Percentiles rank a stretch among this genome's conserved stretches.
phyloP scores from a whole-genome alignment of 2,329 filamentous ascomycete genomes.

The Colletotrichum musicola region DNA sequence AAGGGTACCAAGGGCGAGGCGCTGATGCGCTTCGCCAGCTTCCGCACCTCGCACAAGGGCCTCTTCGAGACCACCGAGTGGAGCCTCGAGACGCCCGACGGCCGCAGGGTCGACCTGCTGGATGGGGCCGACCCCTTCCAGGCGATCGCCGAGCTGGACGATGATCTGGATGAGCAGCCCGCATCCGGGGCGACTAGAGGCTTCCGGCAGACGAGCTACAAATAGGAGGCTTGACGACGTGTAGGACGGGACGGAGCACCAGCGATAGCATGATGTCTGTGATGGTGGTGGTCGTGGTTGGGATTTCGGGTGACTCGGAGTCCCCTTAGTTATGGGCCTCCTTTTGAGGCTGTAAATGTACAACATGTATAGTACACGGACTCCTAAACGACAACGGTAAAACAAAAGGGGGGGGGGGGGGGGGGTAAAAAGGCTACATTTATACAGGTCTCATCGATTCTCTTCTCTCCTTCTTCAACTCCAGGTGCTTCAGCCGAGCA shows the following conservation, averaged over 20 bases:
- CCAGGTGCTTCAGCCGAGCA: conserved; percentile 64
- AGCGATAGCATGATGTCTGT: too few species aligned
- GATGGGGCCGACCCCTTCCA: conserved; percentile 78
- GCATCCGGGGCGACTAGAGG: conserved; percentile 55
- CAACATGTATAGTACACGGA: conserved; percentile 54
- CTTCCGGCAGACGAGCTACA: conserved; percentile 62
- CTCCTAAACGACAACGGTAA: conserved; percentile 40
- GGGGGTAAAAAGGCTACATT: conserved; percentile 6
- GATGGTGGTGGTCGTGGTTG: conserved; percentile 25
- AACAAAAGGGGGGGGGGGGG: conserved; percentile 13
- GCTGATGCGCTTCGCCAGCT: conserved; percentile 84
- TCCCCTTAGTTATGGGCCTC: conserved; percentile 33
- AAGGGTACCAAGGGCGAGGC: conserved; percentile 80
- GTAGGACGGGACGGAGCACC: too few species aligned
- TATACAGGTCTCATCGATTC: conserved; percentile 43
- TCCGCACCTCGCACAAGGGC: conserved; percentile 70
- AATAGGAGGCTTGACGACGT: conserved; percentile 38
- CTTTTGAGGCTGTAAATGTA: conserved; percentile 40
- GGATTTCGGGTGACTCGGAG: conserved; percentile 23
- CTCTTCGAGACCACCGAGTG: conserved; percentile 91
- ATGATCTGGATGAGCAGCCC: conserved; percentile 50
- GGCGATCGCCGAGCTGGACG: conserved; percentile 54
- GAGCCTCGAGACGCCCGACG: conserved; percentile 79
- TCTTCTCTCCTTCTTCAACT: conserved; percentile 61
- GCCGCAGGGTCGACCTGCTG: conserved; percentile 77